Percentiles rank a stretch among this genome's conserved stretches.
phyloP scores from a whole-genome alignment of 805 yeast species.

The Wickerhamiella shivajii region DNA sequence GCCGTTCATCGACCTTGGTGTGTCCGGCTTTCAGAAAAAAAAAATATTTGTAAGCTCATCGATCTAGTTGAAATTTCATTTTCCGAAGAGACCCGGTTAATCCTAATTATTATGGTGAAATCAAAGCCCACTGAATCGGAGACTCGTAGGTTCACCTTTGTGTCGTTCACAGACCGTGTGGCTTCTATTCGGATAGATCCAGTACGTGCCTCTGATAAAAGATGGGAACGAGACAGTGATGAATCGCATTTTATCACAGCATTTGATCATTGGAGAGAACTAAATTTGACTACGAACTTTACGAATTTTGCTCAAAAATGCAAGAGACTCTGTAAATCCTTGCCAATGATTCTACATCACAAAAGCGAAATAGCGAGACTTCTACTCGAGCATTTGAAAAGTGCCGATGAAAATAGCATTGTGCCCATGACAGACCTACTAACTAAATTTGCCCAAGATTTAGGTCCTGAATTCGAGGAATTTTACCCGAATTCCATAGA shows the following conservation, averaged over 20 bases:
- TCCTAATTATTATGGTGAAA: conserved; percentile 1
- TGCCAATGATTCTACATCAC: conserved; percentile 71
- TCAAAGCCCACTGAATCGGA: conserved; percentile 7
- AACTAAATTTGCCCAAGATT: conserved; percentile 78
- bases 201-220: conserved; percentile 22
- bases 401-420: conserved; percentile 53
- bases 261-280: conserved; percentile 74
- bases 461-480: conserved; percentile 78
- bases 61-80: background rate
- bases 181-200: conserved; percentile 80
- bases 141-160: conserved; percentile 25
- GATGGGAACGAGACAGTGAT: conserved; percentile 15
- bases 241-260: conserved; percentile 68
- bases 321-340: conserved; percentile 42
- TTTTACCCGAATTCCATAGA: conserved; percentile 47
- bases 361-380: conserved; percentile 43
- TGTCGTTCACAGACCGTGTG: conserved; percentile 71
- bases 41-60: conserved; percentile 7
- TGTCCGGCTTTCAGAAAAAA: background rate
- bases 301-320: conserved; percentile 45
- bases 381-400: conserved; percentile 33
- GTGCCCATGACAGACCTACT: conserved; percentile 71
- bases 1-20: background rate
- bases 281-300: conserved; percentile 62
- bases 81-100: background rate